Conservation (phyloP, 441 rosid genomes). For the Eruca vesicaria region DNA sequence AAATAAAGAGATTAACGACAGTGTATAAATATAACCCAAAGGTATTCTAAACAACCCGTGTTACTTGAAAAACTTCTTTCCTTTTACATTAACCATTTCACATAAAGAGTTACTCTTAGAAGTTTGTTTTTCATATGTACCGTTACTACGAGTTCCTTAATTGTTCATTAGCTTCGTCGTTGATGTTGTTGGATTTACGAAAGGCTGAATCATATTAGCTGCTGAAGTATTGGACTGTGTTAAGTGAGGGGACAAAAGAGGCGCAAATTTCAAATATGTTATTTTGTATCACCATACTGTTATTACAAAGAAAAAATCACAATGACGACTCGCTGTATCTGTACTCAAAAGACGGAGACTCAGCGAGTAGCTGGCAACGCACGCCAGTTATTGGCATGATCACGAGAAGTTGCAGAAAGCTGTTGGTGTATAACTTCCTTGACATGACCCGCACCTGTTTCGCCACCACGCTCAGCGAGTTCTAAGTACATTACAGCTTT, state of each 20-base stretch:
- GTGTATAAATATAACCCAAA: not conserved
- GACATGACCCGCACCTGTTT: conserved; percentile 65
- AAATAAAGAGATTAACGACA: not conserved
- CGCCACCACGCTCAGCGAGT: conserved; percentile 84
- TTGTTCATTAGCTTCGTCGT: not conserved
- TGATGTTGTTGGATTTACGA: not conserved
- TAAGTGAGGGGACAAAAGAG: not conserved
- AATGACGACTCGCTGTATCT: not conserved
- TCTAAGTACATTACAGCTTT: conserved; percentile 80
- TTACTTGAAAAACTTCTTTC: not conserved
- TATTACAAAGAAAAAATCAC: not conserved
- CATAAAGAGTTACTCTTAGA: not conserved
- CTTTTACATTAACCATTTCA: not conserved
- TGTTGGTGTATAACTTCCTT: conserved; percentile 66
- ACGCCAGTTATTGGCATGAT: conserved; percentile 57
- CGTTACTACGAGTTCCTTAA: too few relatives aligned
- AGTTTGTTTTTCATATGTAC: not conserved
- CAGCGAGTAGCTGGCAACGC: conserved; percentile 50
- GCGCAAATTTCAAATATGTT: not conserved
- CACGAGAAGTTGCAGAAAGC: conserved; percentile 51
- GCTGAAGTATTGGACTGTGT: not conserved
- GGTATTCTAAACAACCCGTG: not conserved
- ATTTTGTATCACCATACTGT: not conserved
- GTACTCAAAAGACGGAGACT: not conserved
- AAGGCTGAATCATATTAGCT: not conserved